Evolutionary conservation across 129 eudicot genomes (phyloP).

Genomic region (Flaveria trinervia): DNA sequence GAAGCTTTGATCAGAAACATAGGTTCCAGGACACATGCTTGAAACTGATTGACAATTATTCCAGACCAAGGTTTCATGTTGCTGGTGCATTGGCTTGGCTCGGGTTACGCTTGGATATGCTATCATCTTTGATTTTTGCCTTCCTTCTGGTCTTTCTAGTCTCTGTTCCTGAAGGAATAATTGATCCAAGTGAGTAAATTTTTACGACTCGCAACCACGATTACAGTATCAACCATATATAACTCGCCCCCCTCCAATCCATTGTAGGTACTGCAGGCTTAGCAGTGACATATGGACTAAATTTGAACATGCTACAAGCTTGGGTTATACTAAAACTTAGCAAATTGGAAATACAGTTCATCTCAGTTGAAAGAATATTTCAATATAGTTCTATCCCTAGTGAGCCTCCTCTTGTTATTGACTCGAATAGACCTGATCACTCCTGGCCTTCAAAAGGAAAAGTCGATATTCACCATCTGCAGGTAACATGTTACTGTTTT

Average conservation of each 20-base stretch:
- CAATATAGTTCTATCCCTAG: constrained; percentile 68
- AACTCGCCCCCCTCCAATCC: background rate
- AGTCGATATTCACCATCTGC: constrained; percentile 59
- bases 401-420: constrained; percentile 80
- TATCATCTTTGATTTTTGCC: constrained; percentile 65
- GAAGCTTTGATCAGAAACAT: constrained; percentile 80
- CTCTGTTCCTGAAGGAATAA: constrained; percentile 65
- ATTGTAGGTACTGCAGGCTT: constrained; percentile 74
- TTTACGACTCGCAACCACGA: background rate
- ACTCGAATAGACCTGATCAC: constrained; percentile 53
- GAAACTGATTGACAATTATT: constrained; percentile 64
- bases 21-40: constrained; percentile 64
- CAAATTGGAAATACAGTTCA: constrained; percentile 69
- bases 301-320: constrained; percentile 66
- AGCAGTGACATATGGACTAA: constrained; percentile 89
- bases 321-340: constrained; percentile 64
- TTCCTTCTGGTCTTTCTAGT: constrained; percentile 70
- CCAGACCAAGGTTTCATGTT: constrained; percentile 71
- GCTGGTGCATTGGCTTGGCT: constrained; percentile 88
- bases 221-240: background rate
- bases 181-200: constrained; percentile 58
- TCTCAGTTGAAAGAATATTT: constrained; percentile 89
- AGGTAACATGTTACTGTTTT: constrained; percentile 40
- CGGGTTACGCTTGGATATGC: constrained; percentile 69
- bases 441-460: constrained; percentile 78